Conservation (phyloP, 2,329 filamentous ascomycete genomes). For the Sphaerulina musiva region DNA sequence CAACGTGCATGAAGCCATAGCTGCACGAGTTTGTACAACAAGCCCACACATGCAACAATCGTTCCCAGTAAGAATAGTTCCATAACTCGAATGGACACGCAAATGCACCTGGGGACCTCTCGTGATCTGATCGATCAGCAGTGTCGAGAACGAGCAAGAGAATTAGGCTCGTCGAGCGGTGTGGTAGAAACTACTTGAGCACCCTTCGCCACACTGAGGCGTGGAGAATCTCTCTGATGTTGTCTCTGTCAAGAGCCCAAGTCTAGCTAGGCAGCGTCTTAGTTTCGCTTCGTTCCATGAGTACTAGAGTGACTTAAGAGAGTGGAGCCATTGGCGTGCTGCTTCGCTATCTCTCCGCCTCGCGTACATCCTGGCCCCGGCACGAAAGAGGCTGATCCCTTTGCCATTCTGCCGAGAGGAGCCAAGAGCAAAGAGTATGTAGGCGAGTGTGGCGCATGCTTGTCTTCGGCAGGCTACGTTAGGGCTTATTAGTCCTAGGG, state of each 20-base stretch:
- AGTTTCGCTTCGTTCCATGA: neutral
- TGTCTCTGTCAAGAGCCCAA: too few species aligned
- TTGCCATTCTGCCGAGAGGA: neutral
- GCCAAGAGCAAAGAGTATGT: neutral
- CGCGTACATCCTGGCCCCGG: too few species aligned
- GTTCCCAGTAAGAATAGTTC: conserved; percentile 5
- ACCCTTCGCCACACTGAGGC: too few species aligned
- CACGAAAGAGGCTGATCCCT: neutral
- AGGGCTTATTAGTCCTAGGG: too few species aligned
- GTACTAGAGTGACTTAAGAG: neutral
- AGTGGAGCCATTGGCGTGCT: neutral
- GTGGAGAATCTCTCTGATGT: too few species aligned
- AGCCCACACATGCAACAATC: neutral
- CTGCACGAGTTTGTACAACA: conserved; percentile 8
- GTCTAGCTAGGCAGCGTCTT: too few species aligned
- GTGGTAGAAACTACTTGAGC: too few species aligned
- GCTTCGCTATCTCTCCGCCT: neutral
- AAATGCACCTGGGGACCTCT: too few species aligned
- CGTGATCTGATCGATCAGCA: too few species aligned
- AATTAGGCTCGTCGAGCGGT: too few species aligned
- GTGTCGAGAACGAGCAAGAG: too few species aligned
- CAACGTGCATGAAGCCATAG: conserved; percentile 6
- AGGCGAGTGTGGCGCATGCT: neutral
- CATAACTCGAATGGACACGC: neutral
- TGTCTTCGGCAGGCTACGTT: neutral